These are phyloP conservation scores for Penicillium tannophilum DNA, from an alignment of 495 filamentous ascomycete species.

Conservation along the genomic window DNA sequence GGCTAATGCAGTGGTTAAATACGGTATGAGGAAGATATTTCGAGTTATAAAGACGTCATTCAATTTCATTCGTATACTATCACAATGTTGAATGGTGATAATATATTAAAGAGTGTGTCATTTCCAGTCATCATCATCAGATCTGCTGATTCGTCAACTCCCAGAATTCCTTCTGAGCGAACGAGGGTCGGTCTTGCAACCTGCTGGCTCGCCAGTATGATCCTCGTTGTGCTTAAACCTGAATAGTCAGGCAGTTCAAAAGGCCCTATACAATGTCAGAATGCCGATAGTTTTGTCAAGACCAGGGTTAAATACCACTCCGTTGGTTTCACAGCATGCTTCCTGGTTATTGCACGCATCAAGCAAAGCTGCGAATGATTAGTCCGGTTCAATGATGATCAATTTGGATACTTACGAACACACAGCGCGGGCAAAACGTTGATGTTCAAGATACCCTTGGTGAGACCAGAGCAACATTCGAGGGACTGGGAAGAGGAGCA, in stretches of 20 bases:
- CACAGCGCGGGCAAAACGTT: background rate
- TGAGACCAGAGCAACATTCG: slow-evolving; percentile 1
- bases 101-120: background rate
- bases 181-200: background rate
- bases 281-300: background rate
- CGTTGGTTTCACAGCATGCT: slow-evolving; percentile 2
- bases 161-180: background rate
- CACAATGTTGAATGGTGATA: slow-evolving; percentile 2
- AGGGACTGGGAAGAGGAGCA: background rate
- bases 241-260: slow-evolving; percentile 1
- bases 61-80: background rate
- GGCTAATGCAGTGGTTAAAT: too few species aligned
- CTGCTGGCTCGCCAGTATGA: background rate
- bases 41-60: too few species aligned
- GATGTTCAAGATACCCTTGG: background rate
- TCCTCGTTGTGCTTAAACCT: background rate
- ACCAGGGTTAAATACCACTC: background rate
- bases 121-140: background rate
- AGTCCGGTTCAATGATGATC: background rate
- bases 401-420: background rate
- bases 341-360: background rate
- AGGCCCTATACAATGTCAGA: background rate
- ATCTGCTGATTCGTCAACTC: background rate
- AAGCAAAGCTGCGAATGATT: background rate
- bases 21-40: too few species aligned